Conservation (phyloP, 1,284 basidiomycete genomes). For the Omphalotus olearius region DNA sequence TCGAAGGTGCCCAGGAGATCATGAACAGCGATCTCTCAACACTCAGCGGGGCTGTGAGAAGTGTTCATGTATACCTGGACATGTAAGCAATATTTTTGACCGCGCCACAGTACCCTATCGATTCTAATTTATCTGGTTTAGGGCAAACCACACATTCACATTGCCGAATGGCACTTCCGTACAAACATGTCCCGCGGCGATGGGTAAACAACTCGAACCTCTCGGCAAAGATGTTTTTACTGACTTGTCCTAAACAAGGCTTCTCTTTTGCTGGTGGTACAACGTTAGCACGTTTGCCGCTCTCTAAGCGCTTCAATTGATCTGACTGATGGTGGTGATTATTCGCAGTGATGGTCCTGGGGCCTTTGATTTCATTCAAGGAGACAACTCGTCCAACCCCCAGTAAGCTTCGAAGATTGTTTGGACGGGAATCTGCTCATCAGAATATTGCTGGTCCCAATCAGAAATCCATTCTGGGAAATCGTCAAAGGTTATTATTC, state of each 20-base stretch:
- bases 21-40: constrained; percentile 45
- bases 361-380: constrained; percentile 78
- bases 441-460: not conserved
- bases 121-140: constrained; percentile 22
- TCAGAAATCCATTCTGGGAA: constrained; percentile 80
- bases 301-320: not conserved
- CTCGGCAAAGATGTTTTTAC: constrained; percentile 4
- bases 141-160: constrained; percentile 61
- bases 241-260: constrained; percentile 32
- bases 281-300: constrained; percentile 43
- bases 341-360: constrained; percentile 69
- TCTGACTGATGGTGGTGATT: not conserved
- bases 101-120: not conserved
- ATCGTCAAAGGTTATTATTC: constrained; percentile 55
- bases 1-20: constrained; percentile 57
- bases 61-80: constrained; percentile 62
- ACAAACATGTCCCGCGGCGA: constrained; percentile 73
- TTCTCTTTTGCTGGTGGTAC: constrained; percentile 78
- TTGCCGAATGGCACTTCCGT: constrained; percentile 66
- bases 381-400: constrained; percentile 57
- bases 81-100: constrained; percentile 44
- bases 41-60: constrained; percentile 57
- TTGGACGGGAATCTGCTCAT: not conserved
- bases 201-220: constrained; percentile 43
- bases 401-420: constrained; percentile 35